Evolutionary conservation across 2,329 filamentous ascomycete genomes (phyloP), one percentile per base, ranked within the genome.

Genomic region (Coleophoma eucalyptorum): DNA sequence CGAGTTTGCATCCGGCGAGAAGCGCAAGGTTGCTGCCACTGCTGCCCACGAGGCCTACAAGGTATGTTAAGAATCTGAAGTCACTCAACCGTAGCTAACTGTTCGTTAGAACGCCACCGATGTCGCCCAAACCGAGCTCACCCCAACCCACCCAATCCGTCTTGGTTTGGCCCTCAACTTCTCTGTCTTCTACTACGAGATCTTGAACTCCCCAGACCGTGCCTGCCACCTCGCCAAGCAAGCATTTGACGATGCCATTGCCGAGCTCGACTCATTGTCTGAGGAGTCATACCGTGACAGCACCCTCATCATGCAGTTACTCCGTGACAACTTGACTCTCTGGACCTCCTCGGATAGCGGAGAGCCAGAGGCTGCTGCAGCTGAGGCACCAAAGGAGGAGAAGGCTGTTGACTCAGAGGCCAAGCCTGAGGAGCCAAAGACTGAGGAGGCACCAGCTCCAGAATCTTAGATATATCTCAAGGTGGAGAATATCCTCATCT

Each of bases 121-220:
- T 73, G 89, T 96, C 66, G 90, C 90, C 57, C 84, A 89, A 72
- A 93, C 89, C 64, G 90, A 94, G 73, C 85, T 96, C 63, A 87
- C 90, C 57, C 90, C 90, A 57, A 96, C 90, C 52, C 90, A 96
- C 81, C 90, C 90, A 68, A 96, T 95, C 75, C 90, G 90, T 68
- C 87, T 96, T 59, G 90, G 90, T 71, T 84, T 96, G 61, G 90
- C 90, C 65, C 82, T 96, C 62, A 96, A 96, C 86, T 95, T 95
- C 82, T 96, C 92, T 60, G 92, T 97, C 68, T 97, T 97, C 83
- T 97, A 97, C 87, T 99, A 99, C 75, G 90, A 99, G 85, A 99
- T 97, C 72, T 82, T 97, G 68, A 99, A 97, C 82, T 91, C 93
- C 41, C 93, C 93, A 59, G 94, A 97, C 73, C 93, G 95, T 79